Base-by-base conservation (phyloP, 139 green algal genomes). In the Ostreobium quekettii region DNA sequence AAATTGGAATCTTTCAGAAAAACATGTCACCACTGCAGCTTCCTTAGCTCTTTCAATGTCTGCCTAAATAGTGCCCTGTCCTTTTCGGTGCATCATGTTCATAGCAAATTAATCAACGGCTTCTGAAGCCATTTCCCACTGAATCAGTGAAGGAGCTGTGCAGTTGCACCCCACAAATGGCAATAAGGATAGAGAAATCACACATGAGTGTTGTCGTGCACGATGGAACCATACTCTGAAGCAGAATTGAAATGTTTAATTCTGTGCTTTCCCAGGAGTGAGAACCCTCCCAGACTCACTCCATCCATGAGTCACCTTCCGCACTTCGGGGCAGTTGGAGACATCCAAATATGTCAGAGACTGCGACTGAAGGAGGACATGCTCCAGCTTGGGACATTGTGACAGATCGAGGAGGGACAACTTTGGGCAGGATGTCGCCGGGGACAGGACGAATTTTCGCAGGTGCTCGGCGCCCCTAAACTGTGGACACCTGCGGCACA, bases 291-390 rank as follows among this genome's bases (percentile, higher is more conserved):
- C 11, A 64, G 36, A n/a, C 19, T 24, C 24, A 19, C 5, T n/a
- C 30, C 47, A 11, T 11, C 8, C 15, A 22, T 32, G 49, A 47
- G 22, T 36, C 35, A 90, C 82, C 85, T 91, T 92, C 2, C 39
- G 80, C 6, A 90, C 53, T 1, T 48, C 36, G 3, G 60, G 49
- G 74, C 81, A 89, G 58, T 79, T 74, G 32, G 49, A 71, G 1
- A 92, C 47, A 38, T 82, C 65, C 19, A 92, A 37, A 2, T 60
- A 76, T 29, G 57, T 71, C 42, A 90, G 46, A 22, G 67, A 85
- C 29, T 75, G 56, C 58, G 71, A 83, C 71, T 92, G 86, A 35
- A 90, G 36, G 36, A 90, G 75, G 36, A 92, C 79, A 56, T 86
- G 84, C 11, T 78, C 69, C 33, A 92, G 74, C 2, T 49, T 68